phyloP scores from a whole-genome alignment of 768 basidiomycete species.

The Myochromella boudieri region DNA sequence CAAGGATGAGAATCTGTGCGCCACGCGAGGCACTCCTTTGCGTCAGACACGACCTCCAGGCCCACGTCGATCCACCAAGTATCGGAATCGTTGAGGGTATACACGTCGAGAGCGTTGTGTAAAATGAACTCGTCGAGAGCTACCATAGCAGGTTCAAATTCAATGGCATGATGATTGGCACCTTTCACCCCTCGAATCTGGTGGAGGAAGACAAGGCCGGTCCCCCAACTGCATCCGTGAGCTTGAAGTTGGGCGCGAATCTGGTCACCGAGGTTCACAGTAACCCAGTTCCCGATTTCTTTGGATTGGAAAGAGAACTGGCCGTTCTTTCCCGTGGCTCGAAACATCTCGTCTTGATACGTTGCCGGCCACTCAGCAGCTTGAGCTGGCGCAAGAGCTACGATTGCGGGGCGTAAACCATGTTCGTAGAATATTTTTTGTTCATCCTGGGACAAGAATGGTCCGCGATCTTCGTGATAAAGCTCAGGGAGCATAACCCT shows the following conservation, averaged over 20 bases:
- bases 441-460: constrained; percentile 2
- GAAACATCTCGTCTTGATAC: background rate
- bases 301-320: background rate
- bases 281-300: background rate
- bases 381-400: background rate
- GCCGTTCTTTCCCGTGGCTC: background rate
- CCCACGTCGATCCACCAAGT: constrained; percentile 32
- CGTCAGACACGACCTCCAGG: constrained; percentile 19
- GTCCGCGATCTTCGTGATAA: background rate
- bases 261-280: background rate
- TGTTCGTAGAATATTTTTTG: constrained; percentile 8
- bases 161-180: background rate
- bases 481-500: constrained; percentile 2
- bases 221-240: background rate
- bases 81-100: background rate
- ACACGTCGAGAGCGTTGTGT: background rate
- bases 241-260: background rate
- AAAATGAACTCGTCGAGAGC: background rate
- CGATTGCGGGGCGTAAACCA: constrained; percentile 12
- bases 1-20: constrained; percentile 25
- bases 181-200: constrained; percentile 11
- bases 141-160: too few species aligned
- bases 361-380: background rate
- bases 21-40: constrained; percentile 27
- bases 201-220: constrained; percentile 4